Base-by-base conservation (phyloP, 805 yeast species). In the Wickerhamiella dianesei region DNA sequence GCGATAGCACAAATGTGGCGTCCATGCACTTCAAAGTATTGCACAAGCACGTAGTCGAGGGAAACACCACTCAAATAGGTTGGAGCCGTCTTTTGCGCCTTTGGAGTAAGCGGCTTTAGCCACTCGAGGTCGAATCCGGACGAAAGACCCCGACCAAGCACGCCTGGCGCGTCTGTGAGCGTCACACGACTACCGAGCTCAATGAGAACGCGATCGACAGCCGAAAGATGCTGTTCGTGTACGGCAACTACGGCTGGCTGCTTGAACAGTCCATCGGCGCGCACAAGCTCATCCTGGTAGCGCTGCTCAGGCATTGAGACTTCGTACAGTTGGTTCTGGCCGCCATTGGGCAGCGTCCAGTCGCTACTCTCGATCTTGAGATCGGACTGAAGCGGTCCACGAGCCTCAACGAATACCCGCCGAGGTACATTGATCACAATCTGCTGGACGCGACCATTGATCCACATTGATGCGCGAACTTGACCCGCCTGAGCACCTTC, bases 61-160 rank as follows among this genome's bases (percentile, higher is more conserved):
- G 35, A 16, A 6, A 22, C 17, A 4, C 44, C 36, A 8, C 21
- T 43, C 36, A 66, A 58, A 25, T 67, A 66, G 1, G 66, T 61
- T 12, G 17, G 21, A 18, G 41, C 68, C 2, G 70, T 74, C 41
- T 41, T 20, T 17, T 45, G 64, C 65, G 66, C n/a, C 25, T 21
- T 39, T 43, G 8, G 48, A 36, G 29, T 48, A 18, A 48, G 64
- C 45, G 64, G 59, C 22, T 67, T 65, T 35, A 76, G 62, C 60
- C 79, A 78, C 44, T 75, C 75, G 47, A 74, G 58, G 13, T 81
- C 76, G 62, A 94, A 94, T 0, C 98, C 98, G 49, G 74, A 73
- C 55, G 84, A 87, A 48, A 92, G 66, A 22, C 96, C 94, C 56
- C 74, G 76, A 5, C 96, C 94, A 8, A 94, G 67, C 0, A 87